Evolutionary conservation across 2,329 filamentous ascomycete genomes (phyloP).

Genomic region (Ceratocystis lukuohia): DNA sequence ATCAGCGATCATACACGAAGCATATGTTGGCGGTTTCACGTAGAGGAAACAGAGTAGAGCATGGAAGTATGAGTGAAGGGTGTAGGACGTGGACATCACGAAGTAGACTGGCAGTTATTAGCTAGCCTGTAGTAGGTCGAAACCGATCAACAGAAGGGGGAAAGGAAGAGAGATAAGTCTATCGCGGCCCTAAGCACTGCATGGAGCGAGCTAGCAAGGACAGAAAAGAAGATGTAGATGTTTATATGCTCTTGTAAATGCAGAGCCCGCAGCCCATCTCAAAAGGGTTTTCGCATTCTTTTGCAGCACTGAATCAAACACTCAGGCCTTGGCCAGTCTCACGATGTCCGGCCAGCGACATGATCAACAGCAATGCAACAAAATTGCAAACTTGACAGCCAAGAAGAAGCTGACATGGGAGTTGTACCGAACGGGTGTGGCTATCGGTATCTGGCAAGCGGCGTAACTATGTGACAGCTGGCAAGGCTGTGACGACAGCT

Average conservation of each 20-base stretch:
- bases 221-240: no score
- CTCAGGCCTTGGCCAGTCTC: neutral
- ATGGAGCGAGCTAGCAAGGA: no score
- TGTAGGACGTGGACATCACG: neutral
- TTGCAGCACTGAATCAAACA: neutral
- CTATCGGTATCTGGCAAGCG: neutral
- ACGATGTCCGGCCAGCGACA: neutral
- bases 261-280: no score
- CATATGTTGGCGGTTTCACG: neutral
- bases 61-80: neutral
- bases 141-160: no score
- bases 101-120: neutral
- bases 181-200: no score
- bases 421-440: neutral
- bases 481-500: neutral
- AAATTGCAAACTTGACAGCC: neutral
- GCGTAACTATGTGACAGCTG: neutral
- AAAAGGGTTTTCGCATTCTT: neutral
- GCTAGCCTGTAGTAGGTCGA: no score
- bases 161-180: no score
- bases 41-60: neutral
- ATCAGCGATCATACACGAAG: neutral
- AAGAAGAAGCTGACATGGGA: neutral
- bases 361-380: conserved; percentile 1
- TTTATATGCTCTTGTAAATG: no score